Evolutionary conservation across 2,329 filamentous ascomycete species (phyloP).

Genomic region (Botryotinia narcissicola): DNA sequence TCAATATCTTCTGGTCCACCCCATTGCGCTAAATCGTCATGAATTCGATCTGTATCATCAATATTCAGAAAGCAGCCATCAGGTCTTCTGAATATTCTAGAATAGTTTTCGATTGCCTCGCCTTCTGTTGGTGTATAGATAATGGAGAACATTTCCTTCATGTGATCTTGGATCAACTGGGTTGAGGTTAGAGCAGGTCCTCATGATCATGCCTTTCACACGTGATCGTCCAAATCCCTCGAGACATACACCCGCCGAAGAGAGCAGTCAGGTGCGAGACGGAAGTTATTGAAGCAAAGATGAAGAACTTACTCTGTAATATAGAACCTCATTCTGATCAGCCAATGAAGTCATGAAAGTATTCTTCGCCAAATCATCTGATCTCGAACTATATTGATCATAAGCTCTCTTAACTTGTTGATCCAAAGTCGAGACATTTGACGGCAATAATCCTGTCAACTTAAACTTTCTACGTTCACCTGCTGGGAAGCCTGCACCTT

Average conservation of each 20-base stretch:
- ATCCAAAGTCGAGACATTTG: constrained; percentile 69
- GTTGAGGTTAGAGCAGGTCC: neutral
- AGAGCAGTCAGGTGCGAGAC: neutral
- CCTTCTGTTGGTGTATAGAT: constrained; percentile 91
- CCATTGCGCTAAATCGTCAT: constrained; percentile 66
- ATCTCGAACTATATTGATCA: constrained; percentile 66
- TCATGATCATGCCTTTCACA: neutral
- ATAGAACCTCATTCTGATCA: constrained; percentile 81
- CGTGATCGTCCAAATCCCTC: neutral
- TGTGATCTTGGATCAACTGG: constrained; percentile 69
- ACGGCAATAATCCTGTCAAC: constrained; percentile 70
- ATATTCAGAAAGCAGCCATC: constrained; percentile 83
- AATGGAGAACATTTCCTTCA: constrained; percentile 86
- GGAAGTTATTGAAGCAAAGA: neutral
- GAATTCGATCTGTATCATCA: constrained; percentile 62
- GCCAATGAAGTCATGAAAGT: constrained; percentile 84
- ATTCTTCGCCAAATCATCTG: constrained; percentile 73
- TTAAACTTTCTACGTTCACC: constrained; percentile 69
- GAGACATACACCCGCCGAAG: neutral
- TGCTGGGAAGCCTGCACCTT: constrained; percentile 73
- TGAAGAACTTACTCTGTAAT: constrained; percentile 58
- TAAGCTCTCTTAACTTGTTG: constrained; percentile 77
- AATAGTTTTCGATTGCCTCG: constrained; percentile 84
- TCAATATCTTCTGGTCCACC: constrained; percentile 73
- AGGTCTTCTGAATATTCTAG: constrained; percentile 70